A percentile compares a stretch with the other conserved stretches of the same genome.
These are phyloP conservation scores for Kwoniella bestiolae DNA, from an alignment of 768 basidiomycete genomes.

Conservation along the genomic window DNA sequence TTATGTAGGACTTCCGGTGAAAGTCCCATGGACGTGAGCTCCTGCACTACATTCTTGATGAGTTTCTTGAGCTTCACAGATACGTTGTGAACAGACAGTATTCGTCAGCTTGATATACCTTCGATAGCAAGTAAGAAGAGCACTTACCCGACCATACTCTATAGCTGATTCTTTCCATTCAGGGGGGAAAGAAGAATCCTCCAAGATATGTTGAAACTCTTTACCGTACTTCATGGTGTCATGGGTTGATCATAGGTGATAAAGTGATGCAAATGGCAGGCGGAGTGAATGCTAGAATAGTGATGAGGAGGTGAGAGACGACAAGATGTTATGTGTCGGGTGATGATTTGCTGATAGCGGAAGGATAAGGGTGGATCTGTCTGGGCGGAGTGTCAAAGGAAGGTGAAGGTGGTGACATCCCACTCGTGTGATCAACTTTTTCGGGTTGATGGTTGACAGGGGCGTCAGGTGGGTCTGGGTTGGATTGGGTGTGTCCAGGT, in stretches of 20 bases:
- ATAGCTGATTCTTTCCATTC: slow-evolving; percentile 79
- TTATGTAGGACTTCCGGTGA: slow-evolving; percentile 60
- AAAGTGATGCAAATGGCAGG: too few species aligned
- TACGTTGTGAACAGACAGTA: neutral
- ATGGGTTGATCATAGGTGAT: too few species aligned
- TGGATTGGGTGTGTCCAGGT: too few species aligned
- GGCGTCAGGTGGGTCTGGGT: too few species aligned
- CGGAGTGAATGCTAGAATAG: too few species aligned
- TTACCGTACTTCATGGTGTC: slow-evolving; percentile 59
- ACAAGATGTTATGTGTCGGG: neutral
- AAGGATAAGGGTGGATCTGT: neutral
- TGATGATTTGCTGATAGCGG: neutral
- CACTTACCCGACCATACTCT: slow-evolving; percentile 74
- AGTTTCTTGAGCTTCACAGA: slow-evolving; percentile 77
- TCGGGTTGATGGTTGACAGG: too few species aligned
- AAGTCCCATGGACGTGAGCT: slow-evolving; percentile 74
- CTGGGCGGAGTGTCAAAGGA: too few species aligned
- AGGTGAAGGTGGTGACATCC: neutral
- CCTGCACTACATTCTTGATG: slow-evolving; percentile 78
- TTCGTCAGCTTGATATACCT: neutral
- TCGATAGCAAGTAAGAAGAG: neutral
- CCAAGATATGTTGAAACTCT: slow-evolving; percentile 58
- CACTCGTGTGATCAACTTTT: neutral
- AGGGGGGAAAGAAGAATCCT: slow-evolving; percentile 66
- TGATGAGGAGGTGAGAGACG: too few species aligned